These are phyloP conservation scores for Karstenula rhodostoma DNA, from an alignment of 2,329 filamentous ascomycete genomes.

Conservation along the genomic window DNA sequence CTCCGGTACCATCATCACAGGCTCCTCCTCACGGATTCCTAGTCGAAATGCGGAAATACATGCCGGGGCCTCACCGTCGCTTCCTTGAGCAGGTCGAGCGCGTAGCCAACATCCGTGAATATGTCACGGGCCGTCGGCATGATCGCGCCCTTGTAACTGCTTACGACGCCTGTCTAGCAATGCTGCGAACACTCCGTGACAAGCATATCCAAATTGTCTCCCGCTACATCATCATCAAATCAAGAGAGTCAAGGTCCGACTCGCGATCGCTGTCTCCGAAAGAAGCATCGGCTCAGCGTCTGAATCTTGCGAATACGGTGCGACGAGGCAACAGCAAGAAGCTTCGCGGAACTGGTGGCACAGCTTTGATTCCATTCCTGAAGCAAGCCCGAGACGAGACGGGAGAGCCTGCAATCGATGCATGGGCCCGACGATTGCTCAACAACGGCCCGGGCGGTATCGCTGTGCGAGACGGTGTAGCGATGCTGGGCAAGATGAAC, in stretches of 20 bases:
- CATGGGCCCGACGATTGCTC: conserved; percentile 67
- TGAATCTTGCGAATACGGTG: conserved; percentile 67
- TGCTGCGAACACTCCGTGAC: conserved; percentile 81
- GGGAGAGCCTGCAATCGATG: conserved; percentile 83
- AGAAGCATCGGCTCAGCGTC: conserved; percentile 50
- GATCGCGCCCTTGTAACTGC: conserved; percentile 77
- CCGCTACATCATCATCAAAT: conserved; percentile 92
- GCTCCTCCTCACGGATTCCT: conserved; percentile 82
- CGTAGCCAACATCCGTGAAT: conserved; percentile 87
- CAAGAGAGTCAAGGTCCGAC: conserved; percentile 73
- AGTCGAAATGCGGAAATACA: conserved; percentile 94
- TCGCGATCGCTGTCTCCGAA: conserved; percentile 68
- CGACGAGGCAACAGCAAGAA: conserved; percentile 58
- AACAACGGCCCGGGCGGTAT: conserved; percentile 58
- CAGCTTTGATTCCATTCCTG: conserved; percentile 90
- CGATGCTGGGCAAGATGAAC: conserved; percentile 60
- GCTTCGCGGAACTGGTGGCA: conserved; percentile 90
- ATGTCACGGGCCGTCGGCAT: conserved; percentile 69
- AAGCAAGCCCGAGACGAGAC: conserved; percentile 98
- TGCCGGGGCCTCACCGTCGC: conserved; percentile 90
- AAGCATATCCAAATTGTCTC: conserved; percentile 97
- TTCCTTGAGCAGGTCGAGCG: conserved; percentile 82
- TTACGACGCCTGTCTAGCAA: conserved; percentile 88
- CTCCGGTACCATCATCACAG: conserved; percentile 41
- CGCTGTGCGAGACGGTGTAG: conserved; percentile 42